Evolutionary conservation across 2,329 filamentous ascomycete species (phyloP), one percentile per base, ranked within the genome.

Genomic region (Clathrospora elynae): DNA sequence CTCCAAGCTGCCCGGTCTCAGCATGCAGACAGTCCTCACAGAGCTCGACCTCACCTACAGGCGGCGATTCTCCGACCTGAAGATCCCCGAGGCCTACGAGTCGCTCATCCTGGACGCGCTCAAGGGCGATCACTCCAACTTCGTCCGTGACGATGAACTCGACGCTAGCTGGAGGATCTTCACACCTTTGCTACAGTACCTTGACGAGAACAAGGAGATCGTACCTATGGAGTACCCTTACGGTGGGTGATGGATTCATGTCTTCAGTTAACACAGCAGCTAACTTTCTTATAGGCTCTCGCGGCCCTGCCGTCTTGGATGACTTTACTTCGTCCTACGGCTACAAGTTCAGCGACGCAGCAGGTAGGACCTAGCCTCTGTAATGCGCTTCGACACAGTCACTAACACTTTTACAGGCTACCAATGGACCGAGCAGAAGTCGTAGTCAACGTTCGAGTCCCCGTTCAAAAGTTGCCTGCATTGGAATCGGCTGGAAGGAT

Each of bases 151-250:
- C 51, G 70, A 72, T 68, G 93, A 99, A 78, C 82, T 99, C 19
- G 93, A 99, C 66, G 90, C 93, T 47, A 93, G 88, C 76, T 99
- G 93, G 93, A 90, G 91, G 73, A 95, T 99, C 73, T 99, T 99
- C 76, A 95, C 90, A 2, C 93, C 93, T 59, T 85, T 99, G 24
- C 81, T 99, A 53, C 92, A 99, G 79, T 99, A 99, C 76, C 84
- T 99, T 9, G 95, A 99, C 57, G 90, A 96, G 70, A 96, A 97
- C 81, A 96, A 96, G 81, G 93, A 99, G 76, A 97, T 99, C 57
- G 88, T 96, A 48, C 93, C 93, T 17, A 99, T 99, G 93, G 92
- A 96, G 69, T 99, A 99, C 76, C 92, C 95, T 57, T 99, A 99
- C 70, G 93, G 93, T 96, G 76, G 77, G 87, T 30, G 23, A 6